Base-by-base conservation (phyloP, 768 basidiomycete genomes). In the Butyriboletus loyo region DNA sequence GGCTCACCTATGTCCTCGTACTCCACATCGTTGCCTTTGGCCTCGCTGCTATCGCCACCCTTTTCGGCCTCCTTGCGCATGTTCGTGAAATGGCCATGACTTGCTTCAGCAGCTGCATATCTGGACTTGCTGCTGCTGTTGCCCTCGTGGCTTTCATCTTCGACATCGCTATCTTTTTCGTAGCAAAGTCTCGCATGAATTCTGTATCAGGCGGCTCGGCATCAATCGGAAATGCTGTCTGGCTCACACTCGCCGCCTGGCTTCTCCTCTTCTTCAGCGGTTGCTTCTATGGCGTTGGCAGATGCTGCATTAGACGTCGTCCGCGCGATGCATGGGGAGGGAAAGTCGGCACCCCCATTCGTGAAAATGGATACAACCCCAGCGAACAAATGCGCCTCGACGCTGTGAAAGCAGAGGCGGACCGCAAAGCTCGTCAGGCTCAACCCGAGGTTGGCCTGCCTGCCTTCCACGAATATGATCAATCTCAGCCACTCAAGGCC, bases 1-100 rank as follows among this genome's bases (percentile, higher is more conserved):
- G 95, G 92, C 75, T 98, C 65, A 98, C 97, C 10, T 96, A 96
- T 64, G 86, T 85, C 22, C 84, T 99, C 58, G 84, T 98, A 57
- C 79, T 98, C 15, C 95, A 98, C 66, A 84, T 97, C 54, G 84
- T 93, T 52, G 96, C 92, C 15, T 83, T 98, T 50, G 81, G 70
- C 13, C 77, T 88, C 32, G 82, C 92, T 9, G 86, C 79, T 14
- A 75, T 81, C 25, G 81, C 91, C 2, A 77, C 89, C 27, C 47
- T 94, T 32, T 89, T 96, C 57, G 94, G 93, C 36, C 79, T 95
- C 17, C 79, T 97, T 32, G 91, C 93, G 1, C 92, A 96, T 64
- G 77, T 96, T 52, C 85, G 87, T 14, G 87, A 92, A 67, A 85
- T 91, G 79, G 81, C 89, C 50, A 92, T 90, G 87, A 75, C 80